A percentile compares a stretch with the other conserved stretches of the same genome.
phyloP scores from a whole-genome alignment of 2,329 filamentous ascomycete genomes.

The Fusarium staphyleae region DNA sequence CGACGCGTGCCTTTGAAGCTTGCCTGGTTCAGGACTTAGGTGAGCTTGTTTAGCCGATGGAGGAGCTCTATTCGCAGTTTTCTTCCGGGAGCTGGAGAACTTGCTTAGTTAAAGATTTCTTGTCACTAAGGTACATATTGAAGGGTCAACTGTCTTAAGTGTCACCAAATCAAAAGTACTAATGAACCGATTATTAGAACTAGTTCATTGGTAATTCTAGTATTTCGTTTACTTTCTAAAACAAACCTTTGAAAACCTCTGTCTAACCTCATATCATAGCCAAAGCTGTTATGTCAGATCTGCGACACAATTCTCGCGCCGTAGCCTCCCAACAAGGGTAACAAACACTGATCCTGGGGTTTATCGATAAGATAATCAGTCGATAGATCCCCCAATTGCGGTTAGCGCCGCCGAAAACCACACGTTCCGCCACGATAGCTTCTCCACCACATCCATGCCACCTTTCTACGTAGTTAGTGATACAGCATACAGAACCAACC shows the following conservation, averaged over 20 bases:
- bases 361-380: constrained; percentile 27
- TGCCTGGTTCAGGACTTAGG: neutral
- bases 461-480: constrained; percentile 30
- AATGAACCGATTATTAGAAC: no score
- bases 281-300: no score
- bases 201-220: no score
- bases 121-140: neutral
- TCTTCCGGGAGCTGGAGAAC: constrained; percentile 10
- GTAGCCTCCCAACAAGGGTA: no score
- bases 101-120: constrained; percentile 10
- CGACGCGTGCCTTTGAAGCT: constrained; percentile 8
- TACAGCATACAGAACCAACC: constrained; percentile 13
- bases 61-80: neutral
- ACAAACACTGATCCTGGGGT: neutral
- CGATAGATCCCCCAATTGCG: neutral
- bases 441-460: constrained; percentile 33
- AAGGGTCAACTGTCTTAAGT: neutral
- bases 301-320: neutral
- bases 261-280: no score
- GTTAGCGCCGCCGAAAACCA: constrained; percentile 20
- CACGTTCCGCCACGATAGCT: constrained; percentile 4
- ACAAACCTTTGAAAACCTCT: no score
- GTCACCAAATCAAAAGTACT: no score
- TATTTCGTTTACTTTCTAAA: no score
- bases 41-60: constrained; percentile 9